A percentile compares a stretch with the other conserved stretches of the same genome.
These are phyloP conservation scores for Spergularia bocconei DNA, from an alignment of 148 eudicot species.

Conservation along the genomic window DNA sequence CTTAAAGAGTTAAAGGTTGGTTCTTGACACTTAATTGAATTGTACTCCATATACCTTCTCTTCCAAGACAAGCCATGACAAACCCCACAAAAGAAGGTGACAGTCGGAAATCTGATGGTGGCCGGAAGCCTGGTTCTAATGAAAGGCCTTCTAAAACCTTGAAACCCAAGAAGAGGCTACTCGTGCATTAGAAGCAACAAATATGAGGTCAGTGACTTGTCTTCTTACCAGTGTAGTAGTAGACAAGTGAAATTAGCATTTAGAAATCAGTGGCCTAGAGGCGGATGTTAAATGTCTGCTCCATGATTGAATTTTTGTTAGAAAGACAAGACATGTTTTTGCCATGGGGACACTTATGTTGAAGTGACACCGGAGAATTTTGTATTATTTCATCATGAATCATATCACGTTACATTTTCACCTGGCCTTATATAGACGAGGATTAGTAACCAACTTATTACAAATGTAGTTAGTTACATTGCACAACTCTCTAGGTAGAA, in stretches of 20 bases:
- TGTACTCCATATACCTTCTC: conserved; percentile 46
- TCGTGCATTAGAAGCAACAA: conserved; percentile 69
- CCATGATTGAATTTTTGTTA: background rate
- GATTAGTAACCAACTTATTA: too few species aligned
- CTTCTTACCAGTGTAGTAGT: background rate
- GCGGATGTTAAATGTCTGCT: background rate
- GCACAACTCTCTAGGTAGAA: too few species aligned
- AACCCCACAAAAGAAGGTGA: conserved; percentile 48
- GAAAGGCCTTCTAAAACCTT: conserved; percentile 68
- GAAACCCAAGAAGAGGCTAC: conserved; percentile 87
- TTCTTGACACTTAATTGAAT: conserved; percentile 35
- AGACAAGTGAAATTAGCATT: background rate
- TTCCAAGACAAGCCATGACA: conserved; percentile 65
- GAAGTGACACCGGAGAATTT: too few species aligned
- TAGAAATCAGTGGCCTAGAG: background rate
- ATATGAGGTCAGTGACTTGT: conserved; percentile 49
- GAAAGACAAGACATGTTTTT: background rate
- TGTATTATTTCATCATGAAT: too few species aligned
- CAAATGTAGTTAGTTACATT: too few species aligned
- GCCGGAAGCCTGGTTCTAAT: conserved; percentile 57
- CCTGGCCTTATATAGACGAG: too few species aligned
- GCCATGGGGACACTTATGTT: background rate
- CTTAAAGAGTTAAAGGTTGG: conserved; percentile 24
- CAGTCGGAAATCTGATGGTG: conserved; percentile 54
- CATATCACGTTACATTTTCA: too few species aligned